Base-by-base conservation (phyloP, 2,329 filamentous ascomycete species). In the Clonostachys chloroleuca region DNA sequence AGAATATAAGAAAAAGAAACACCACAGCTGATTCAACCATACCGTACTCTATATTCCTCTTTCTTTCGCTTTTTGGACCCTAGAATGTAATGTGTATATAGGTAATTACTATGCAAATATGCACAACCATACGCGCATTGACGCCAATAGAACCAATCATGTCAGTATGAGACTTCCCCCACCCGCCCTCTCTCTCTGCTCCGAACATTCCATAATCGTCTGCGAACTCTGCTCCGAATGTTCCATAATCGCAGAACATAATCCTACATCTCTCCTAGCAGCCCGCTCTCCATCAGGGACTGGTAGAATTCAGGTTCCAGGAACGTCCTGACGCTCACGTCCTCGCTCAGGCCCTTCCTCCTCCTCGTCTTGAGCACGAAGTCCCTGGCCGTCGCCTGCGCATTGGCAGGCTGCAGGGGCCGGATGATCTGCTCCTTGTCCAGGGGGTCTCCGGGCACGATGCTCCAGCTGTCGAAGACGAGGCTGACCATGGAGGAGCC, bases 351-450 rank as follows among this genome's bases (percentile, higher is more conserved):
- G 2, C 94, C 94, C 78, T 99, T 99, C 56, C 94, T 81, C 60
- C 91, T 76, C 56, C 94, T 80, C 10, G 94, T 99, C 80, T 99
- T 99, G 52, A 97, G 79, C 46, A 97, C 92, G 67, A 99, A 97
- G 66, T 99, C 94, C 51, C 94, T 79, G 2, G 94, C 94, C 43
- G 92, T 95, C 18, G 89, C 91, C 72, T 95, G 90, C 45, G 89
- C 88, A 46, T 80, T 81, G 2, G 94, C 94, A 52, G 92, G 90
- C 67, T 97, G 92, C 53, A 99, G 74, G 6, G 92, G 89, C 44
- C 88, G 78, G 47, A 94, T 73, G 54, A 90, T 83, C 52, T 95
- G 84, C 51, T 91, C 87, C 60, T 86, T 87, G 66, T 99, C 94
- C 34, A 99, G 78, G 39, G 94, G 94, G 66, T 99, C 94, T 47